These are phyloP conservation scores for Fusarium odoratissimum DNA, from an alignment of 2,329 filamentous ascomycete species.

Conservation along the genomic window DNA sequence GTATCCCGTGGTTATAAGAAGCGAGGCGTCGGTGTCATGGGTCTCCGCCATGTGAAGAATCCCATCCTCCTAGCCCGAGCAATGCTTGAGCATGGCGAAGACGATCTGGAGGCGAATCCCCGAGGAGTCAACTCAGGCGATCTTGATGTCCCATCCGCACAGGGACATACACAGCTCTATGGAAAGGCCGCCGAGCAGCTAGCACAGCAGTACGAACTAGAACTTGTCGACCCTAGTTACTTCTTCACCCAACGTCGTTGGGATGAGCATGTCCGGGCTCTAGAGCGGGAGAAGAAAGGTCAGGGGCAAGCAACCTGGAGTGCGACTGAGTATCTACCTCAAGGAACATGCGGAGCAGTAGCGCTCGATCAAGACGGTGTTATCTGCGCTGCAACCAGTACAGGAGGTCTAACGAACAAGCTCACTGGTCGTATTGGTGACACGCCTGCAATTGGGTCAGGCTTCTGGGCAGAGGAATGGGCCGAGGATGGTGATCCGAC, in stretches of 20 bases:
- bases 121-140: neutral
- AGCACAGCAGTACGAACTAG: constrained; percentile 75
- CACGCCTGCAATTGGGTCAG: constrained; percentile 84
- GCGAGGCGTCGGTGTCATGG: constrained; percentile 81
- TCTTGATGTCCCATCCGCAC: constrained; percentile 65
- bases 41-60: constrained; percentile 79
- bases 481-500: constrained; percentile 58
- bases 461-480: constrained; percentile 94
- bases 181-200: constrained; percentile 76
- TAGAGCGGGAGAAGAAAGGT: constrained; percentile 60
- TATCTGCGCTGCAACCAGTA: constrained; percentile 74
- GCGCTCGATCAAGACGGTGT: constrained; percentile 81
- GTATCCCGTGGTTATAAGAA: constrained; percentile 79
- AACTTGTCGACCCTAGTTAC: constrained; percentile 75
- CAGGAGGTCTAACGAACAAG: constrained; percentile 90
- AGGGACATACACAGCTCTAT: constrained; percentile 76
- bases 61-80: constrained; percentile 79
- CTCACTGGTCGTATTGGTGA: constrained; percentile 86
- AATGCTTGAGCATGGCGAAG: constrained; percentile 75
- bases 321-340: constrained; percentile 75
- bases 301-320: constrained; percentile 64
- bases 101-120: constrained; percentile 61
- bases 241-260: constrained; percentile 83
- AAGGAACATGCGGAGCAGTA: constrained; percentile 87
- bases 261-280: constrained; percentile 78